These are phyloP conservation scores for Yamadazyma trypodendri DNA, from an alignment of 1,139 yeast genomes.

Conservation along the genomic window DNA sequence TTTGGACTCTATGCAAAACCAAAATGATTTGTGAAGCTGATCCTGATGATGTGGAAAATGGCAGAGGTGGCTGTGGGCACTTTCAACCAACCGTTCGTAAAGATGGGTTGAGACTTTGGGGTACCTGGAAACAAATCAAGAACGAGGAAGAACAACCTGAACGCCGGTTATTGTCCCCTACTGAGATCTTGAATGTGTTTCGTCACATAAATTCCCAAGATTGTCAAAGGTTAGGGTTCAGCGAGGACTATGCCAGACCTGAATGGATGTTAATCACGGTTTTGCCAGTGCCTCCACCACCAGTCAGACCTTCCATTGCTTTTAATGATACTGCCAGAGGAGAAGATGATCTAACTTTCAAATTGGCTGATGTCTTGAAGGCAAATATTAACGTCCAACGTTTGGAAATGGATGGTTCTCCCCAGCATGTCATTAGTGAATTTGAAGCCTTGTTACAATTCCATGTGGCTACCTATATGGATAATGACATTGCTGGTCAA, in stretches of 20 bases:
- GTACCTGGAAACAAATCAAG: conserved; percentile 94
- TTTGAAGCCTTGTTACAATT: conserved; percentile 93
- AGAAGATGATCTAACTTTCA: conserved; percentile 98
- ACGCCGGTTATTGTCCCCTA: conserved; percentile 81
- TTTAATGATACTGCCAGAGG: conserved; percentile 99
- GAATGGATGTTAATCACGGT: conserved; percentile 98
- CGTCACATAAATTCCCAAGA: conserved; percentile 89
- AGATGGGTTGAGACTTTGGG: conserved; percentile 94
- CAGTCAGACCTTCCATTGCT: conserved; percentile 97
- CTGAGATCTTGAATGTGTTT: conserved; percentile 87
- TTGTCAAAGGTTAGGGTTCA: conserved; percentile 78
- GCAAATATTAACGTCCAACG: conserved; percentile 96
- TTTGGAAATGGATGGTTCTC: conserved; percentile 97
- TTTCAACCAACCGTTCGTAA: conserved; percentile 94
- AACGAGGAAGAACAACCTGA: conserved; percentile 85
- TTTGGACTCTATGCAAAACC: conserved; percentile 88
- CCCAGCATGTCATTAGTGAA: conserved; percentile 96
- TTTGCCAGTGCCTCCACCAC: conserved; percentile 99
- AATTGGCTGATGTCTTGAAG: conserved; percentile 92
- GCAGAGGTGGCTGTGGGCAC: conserved; percentile 98
- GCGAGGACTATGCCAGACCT: conserved; percentile 95
- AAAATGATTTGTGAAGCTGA: conserved; percentile 97
- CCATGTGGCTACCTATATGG: conserved; percentile 99
- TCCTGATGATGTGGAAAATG: conserved; percentile 48
- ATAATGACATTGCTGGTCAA: conserved; percentile 99